phyloP scores from a whole-genome alignment of 2,329 filamentous ascomycete species.

The Trichophyton mentagrophytes region DNA sequence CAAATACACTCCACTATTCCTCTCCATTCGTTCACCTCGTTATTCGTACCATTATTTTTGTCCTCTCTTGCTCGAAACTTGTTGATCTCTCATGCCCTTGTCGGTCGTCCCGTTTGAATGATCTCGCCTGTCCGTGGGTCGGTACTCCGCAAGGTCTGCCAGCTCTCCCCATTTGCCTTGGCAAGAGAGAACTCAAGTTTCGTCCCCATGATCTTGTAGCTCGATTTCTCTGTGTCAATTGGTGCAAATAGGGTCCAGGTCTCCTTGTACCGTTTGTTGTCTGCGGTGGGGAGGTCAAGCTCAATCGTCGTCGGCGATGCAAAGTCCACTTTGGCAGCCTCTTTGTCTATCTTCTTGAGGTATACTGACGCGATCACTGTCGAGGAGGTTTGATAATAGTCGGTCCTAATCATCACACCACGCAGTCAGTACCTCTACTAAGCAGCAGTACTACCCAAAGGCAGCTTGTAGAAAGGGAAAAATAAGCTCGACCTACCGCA shows the following conservation, averaged over 20 bases:
- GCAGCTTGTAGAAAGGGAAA: no score
- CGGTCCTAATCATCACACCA: slow-evolving; percentile 43
- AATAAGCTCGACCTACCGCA: slow-evolving; percentile 45
- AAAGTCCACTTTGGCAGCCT: slow-evolving; percentile 61
- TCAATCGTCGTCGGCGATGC: slow-evolving; percentile 45
- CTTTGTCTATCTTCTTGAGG: slow-evolving; percentile 91
- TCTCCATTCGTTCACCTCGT: background rate
- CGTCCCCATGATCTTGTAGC: slow-evolving; percentile 71
- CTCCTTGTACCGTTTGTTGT: slow-evolving; percentile 68
- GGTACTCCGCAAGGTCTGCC: slow-evolving; percentile 73
- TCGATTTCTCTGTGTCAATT: slow-evolving; percentile 63
- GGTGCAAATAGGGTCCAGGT: slow-evolving; percentile 61
- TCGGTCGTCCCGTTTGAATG: slow-evolving; percentile 76
- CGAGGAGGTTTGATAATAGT: slow-evolving; percentile 86
- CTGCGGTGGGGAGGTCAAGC: slow-evolving; percentile 74
- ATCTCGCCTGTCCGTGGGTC: slow-evolving; percentile 65
- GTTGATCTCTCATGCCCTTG: slow-evolving; percentile 33
- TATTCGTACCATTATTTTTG: background rate
- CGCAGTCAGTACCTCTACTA: slow-evolving; percentile 2
- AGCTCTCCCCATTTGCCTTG: slow-evolving; percentile 63
- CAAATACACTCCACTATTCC: background rate
- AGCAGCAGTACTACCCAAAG: background rate
- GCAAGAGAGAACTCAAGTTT: slow-evolving; percentile 71
- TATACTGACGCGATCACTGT: slow-evolving; percentile 85
- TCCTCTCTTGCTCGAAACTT: background rate